Base-by-base conservation (phyloP, 805 yeast species). In the Candida nitratophila region DNA sequence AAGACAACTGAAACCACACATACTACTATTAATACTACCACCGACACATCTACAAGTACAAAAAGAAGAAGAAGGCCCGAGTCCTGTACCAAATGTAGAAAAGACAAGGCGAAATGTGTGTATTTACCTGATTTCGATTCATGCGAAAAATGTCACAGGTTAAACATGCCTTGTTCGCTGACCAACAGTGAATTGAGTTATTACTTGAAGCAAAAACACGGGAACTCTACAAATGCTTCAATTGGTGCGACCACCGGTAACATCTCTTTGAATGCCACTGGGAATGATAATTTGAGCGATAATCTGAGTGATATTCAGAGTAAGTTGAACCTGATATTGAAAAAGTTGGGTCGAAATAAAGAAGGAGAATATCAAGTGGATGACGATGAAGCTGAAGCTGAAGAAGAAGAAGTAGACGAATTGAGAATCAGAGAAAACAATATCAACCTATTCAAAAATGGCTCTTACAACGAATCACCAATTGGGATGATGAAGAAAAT, bases 81-180 rank as follows among this genome's bases (percentile, higher is more conserved):
- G 67, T 56, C 68, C 9, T 79, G 85, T 55, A 64, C 63, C 14
- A 63, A 68, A 15, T 79, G 85, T 49, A 63, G 83, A 14, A 73
- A 69, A 52, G 65, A 76, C 46, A 79, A 79, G 54, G 78, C 83
- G 1, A 66, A 81, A 45, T 79, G 85, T 55, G 80, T 74, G 46
- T 70, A 67, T 49, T 75, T 73, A 36, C 66, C 69, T 0, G 52
- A 60, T 2, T 53, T 56, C 12, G 68, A 66, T 4, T 69, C 69
- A 48, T 79, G 84, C 50, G 75, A 74, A 44, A 63, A 83, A 26
- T 79, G 85, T 49, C 62, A 59, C 37, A 66, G 76, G 26, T 52
- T 78, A 34, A 57, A 70, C 37, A 51, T 76, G 9, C 67, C 64
- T 0, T 79, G 85, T 48, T 74, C 81, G 0, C 51, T 77, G 36